A percentile compares a stretch with the other conserved stretches of the same genome.
Conservation (phyloP, 306 rosid species). For the Inga oerstediana region DNA sequence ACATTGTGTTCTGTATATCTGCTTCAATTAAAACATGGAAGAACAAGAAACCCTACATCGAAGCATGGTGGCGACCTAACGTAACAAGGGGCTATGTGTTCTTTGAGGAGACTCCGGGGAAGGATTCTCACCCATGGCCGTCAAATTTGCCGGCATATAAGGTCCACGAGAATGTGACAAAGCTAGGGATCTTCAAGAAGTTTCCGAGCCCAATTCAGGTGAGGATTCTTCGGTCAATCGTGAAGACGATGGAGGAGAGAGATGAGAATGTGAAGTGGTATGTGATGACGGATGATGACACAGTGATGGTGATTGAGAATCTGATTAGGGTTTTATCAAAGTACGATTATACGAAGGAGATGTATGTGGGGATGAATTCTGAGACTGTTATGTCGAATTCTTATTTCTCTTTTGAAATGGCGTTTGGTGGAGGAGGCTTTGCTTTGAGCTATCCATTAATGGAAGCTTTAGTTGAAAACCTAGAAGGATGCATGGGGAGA, state of each 20-base stretch:
- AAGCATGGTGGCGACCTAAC: constrained; percentile 55
- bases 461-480: constrained; percentile 17
- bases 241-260: constrained; percentile 43
- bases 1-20: constrained; percentile 45
- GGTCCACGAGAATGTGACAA: constrained; percentile 37
- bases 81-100: constrained; percentile 50
- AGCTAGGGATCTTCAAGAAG: neutral
- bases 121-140: constrained; percentile 52
- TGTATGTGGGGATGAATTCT: constrained; percentile 44
- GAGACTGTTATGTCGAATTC: constrained; percentile 24
- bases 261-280: constrained; percentile 52
- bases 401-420: constrained; percentile 51
- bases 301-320: constrained; percentile 45
- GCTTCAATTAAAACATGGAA: constrained; percentile 56
- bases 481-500: constrained; percentile 48
- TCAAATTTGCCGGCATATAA: constrained; percentile 44
- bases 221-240: constrained; percentile 36
- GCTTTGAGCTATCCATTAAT: constrained; percentile 56
- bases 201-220: constrained; percentile 18
- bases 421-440: constrained; percentile 55
- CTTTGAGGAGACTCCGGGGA: constrained; percentile 41
- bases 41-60: constrained; percentile 35
- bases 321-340: constrained; percentile 41
- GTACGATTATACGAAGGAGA: constrained; percentile 41
- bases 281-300: constrained; percentile 59